Percentiles rank a stretch among this genome's conserved stretches.
Evolutionary conservation across 2,329 filamentous ascomycete species (phyloP).

Genomic region (Didymella glomerata): DNA sequence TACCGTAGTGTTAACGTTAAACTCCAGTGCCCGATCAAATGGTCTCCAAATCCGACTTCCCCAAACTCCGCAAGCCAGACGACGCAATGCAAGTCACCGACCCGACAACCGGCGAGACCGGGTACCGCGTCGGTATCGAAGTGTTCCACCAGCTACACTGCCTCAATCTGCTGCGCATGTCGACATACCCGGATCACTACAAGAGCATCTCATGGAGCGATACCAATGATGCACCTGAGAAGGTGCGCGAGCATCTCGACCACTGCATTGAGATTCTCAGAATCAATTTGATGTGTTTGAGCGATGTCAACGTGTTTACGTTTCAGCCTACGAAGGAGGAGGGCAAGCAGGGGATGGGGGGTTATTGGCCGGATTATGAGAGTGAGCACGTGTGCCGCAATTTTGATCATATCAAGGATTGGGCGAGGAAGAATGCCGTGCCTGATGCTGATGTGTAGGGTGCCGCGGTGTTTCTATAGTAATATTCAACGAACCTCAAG

Average conservation of each 20-base stretch:
- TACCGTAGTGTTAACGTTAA: constrained; percentile 29
- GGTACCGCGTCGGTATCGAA: constrained; percentile 67
- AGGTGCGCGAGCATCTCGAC: constrained; percentile 41
- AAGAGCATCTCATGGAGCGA: constrained; percentile 39
- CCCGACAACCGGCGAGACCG: constrained; percentile 64
- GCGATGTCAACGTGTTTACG: constrained; percentile 49
- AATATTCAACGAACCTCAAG: background rate
- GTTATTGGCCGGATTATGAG: constrained; percentile 46
- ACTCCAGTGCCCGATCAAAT: constrained; percentile 66
- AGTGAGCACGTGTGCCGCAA: constrained; percentile 45
- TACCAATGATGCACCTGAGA: constrained; percentile 41
- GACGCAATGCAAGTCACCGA: constrained; percentile 65
- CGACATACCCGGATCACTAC: constrained; percentile 47
- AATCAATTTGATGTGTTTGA: constrained; percentile 49
- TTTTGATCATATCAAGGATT: constrained; percentile 46
- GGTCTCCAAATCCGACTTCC: constrained; percentile 64
- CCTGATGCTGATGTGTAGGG: constrained; percentile 35
- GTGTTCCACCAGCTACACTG: constrained; percentile 62
- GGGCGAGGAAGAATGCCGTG: constrained; percentile 46
- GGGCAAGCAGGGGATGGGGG: constrained; percentile 30
- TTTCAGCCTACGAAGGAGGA: constrained; percentile 32
- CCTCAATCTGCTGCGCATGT: constrained; percentile 48
- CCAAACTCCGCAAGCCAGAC: constrained; percentile 61
- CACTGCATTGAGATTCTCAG: constrained; percentile 50
- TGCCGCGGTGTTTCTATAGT: too few relatives aligned